Conservation (phyloP, 2,329 filamentous ascomycete genomes). For the Diaporthe longicolla region DNA sequence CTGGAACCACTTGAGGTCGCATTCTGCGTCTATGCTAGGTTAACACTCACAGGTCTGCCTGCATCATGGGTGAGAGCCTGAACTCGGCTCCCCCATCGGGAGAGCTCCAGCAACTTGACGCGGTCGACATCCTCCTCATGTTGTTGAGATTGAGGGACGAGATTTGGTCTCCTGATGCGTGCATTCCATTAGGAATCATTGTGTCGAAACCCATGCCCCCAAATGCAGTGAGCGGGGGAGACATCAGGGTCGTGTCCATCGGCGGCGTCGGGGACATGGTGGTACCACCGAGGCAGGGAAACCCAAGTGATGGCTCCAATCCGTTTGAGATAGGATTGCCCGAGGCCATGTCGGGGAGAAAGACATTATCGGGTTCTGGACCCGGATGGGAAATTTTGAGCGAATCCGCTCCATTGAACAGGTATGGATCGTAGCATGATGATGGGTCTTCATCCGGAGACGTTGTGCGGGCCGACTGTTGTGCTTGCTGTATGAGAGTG, state of each 20-base stretch:
- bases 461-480: conserved; percentile 22
- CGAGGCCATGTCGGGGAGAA: conserved; percentile 11
- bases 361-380: conserved; percentile 7
- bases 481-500: conserved; percentile 27
- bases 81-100: neutral
- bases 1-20: neutral
- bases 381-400: conserved; percentile 18
- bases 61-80: conserved; percentile 25
- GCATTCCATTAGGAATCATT: conserved; percentile 24
- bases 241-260: conserved; percentile 19
- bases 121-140: conserved; percentile 21
- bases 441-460: conserved; percentile 26
- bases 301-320: conserved; percentile 6
- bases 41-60: conserved; percentile 28
- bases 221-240: conserved; percentile 7
- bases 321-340: conserved; percentile 14
- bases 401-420: conserved; percentile 19
- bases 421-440: conserved; percentile 18
- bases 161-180: conserved; percentile 4
- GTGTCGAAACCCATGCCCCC: conserved; percentile 8
- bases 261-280: conserved; percentile 20
- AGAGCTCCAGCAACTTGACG: conserved; percentile 19
- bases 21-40: neutral
- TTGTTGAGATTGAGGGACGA: conserved; percentile 17
- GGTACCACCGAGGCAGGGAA: conserved; percentile 20